Evolutionary conservation across 2,329 filamentous ascomycete species (phyloP), one percentile per base, ranked within the genome.

Genomic region (Hymenoscyphus albidus): DNA sequence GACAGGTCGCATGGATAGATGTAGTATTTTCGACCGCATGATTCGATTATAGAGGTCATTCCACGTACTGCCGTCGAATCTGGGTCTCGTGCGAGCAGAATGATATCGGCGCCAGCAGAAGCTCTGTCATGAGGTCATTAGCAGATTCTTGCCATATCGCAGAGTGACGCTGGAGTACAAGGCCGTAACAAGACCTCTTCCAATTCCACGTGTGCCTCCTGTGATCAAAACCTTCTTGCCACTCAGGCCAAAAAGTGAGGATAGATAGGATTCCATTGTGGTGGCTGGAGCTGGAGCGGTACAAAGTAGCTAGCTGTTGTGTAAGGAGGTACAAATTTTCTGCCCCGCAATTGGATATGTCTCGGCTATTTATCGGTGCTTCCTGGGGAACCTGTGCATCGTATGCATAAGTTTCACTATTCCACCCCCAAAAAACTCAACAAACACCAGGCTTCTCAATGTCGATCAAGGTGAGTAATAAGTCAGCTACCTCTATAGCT

Each of bases 161-260:
- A 48, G 18, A 22, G n/a, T 7, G 10, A 22, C 18, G 44, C 44
- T 51, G 44, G 44, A 51, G 44, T 51, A 51, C 44, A 51, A 51
- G 44, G 44, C 44, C 44, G 22, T 18, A 1, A 18, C n/a, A 27
- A 51, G 44, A 51, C 44, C 44, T 51, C 44, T 51, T 12, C 44
- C 44, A 10, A 95, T 81, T 44, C 92, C 92, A 70, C 92, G 82
- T 6, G 89, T 92, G 60, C 91, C 92, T 59, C 91, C 91, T 0
- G 92, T 95, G 51, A 95, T 83, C 69, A 95, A 89, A 69, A 89
- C 90, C 58, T 93, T 85, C 77, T 95, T 95, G 73, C 90, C 91
- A 73, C 91, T 87, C 72, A 94, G 84, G 61, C 88, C 91, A 83
- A 95, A 95, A 78, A 95, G 88, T 71, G 82, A 86, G 12, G 67